Evolutionary conservation across 805 yeast species (phyloP), one percentile per base, ranked within the genome.

Genomic region (Candida silvicultrix): DNA sequence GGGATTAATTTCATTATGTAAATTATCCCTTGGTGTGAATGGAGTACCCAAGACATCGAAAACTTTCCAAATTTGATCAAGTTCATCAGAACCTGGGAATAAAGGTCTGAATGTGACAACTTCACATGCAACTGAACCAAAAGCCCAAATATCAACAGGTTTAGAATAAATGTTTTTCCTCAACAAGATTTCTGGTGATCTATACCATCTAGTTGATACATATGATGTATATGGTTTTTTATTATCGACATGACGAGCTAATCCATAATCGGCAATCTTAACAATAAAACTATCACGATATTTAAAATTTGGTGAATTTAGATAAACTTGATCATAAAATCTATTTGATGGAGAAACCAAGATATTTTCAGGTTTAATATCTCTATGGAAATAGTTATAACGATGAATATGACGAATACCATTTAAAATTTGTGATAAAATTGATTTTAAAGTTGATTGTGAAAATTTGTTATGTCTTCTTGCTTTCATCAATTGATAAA

Each of bases 361-460:
- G 22, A 92, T 83, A 64, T 92, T 92, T 58, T 92, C 97, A 0
- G 99, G 98, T 64, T 92, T 92, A 42, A 92, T 74, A 69, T 92
- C 99, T 47, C 99, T 76, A 63, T 92, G 98, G 58, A 83, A 83
- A 58, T 73, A 87, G 11, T 77, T 75, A 54, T 73, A 68, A 23
- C 64, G 61, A 58, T 88, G 99, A 45, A 92, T 89, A 63, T 92
- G 97, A 46, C 80, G 76, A 25, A 90, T 73, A 4, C 94, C 99
- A 46, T 77, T 72, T 47, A 88, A 68, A 1, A 90, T 63, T 62
- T 90, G 97, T 11, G 81, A 65, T 41, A 85, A 62, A 39, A 89
- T 80, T 41, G 89, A 79, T 55, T 74, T 81, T 49, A 87, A 62
- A 3, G 89, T 80, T 25, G 65, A 65, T 1, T 75, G 70, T 2